Evolutionary conservation across 1,284 basidiomycete genomes (phyloP), one percentile per base, ranked within the genome.

Genomic region (Xanthoconium separans): DNA sequence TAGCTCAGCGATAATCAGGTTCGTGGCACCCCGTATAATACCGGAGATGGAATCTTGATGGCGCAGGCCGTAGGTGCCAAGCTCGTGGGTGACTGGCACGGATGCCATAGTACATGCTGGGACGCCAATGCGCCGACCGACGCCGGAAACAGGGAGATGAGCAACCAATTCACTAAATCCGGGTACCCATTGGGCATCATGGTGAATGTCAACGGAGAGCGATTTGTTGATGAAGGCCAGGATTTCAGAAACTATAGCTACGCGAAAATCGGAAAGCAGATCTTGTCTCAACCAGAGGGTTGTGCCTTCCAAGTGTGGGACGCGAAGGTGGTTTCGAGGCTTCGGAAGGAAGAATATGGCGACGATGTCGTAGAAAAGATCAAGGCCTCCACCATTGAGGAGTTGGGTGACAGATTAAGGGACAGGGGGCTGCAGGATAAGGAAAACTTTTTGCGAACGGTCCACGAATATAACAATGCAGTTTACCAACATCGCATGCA

Each of bases 211-310:
- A 58, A 66, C 4, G 85, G 85, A 2, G 56, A 68, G 47, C 76
- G 85, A 15, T 88, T 87, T 61, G 84, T 86, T 13, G 84, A 87
- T 58, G 85, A 88, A 65, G 85, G 85, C 42, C 78, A 79, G 58
- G 85, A 88, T 68, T 85, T 81, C 64, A 77, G 85, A 44, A 87
- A 85, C 65, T 87, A 83, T 60, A 88, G 85, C 2, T 88, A 88
- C 59, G 84, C 85, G 16, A 82, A 80, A 65, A 86, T 83, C 58
- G 85, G 84, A 5, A 74, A 73, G 39, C 79, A 77, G 44, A 83
- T 87, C 49, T 71, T 87, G 46, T 57, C 66, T 18, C 83, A 88
- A 62, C 82, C 81, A 1, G 78, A 75, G 16, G 79, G 81, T 6
- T 75, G 70, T 57, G 85, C 78, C 8, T 87, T 85, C 63, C 86